Evolutionary conservation across 1,284 basidiomycete species (phyloP).

Genomic region (Ceratobasidium sp.): DNA sequence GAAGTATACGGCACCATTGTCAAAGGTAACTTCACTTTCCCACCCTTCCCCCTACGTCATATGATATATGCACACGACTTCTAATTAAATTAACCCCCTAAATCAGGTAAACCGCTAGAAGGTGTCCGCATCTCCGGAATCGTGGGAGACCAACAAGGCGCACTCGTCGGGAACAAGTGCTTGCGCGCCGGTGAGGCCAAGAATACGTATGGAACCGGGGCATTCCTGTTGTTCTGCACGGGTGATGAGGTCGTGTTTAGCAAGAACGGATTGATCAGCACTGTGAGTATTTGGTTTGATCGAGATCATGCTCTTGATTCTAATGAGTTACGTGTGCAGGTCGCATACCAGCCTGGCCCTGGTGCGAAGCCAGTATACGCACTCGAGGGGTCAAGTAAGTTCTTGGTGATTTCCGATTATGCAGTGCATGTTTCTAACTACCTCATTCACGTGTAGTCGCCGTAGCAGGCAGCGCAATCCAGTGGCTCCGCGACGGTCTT

Average conservation of each 20-base stretch:
- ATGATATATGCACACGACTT: background rate
- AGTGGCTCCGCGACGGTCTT: constrained; percentile 95
- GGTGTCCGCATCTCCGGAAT: constrained; percentile 90
- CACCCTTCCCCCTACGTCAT: background rate
- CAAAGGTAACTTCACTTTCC: constrained; percentile 44
- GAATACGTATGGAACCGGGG: constrained; percentile 96
- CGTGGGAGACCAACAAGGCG: constrained; percentile 96
- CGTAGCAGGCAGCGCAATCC: constrained; percentile 94
- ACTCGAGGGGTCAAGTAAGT: constrained; percentile 90
- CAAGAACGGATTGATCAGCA: constrained; percentile 87
- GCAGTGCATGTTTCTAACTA: background rate
- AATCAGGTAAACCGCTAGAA: constrained; percentile 67
- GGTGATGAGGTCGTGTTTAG: constrained; percentile 88
- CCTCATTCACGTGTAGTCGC: constrained; percentile 67
- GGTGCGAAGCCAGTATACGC: constrained; percentile 87
- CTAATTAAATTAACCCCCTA: background rate
- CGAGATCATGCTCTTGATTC: constrained; percentile 28
- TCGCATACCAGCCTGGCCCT: constrained; percentile 92
- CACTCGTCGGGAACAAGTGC: constrained; percentile 96
- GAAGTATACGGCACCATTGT: constrained; percentile 88
- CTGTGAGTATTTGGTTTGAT: constrained; percentile 61
- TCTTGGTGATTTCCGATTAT: background rate
- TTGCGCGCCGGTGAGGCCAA: constrained; percentile 86
- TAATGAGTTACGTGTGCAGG: constrained; percentile 57
- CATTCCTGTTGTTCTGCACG: constrained; percentile 95